Base-by-base conservation (phyloP, 495 filamentous ascomycete species). In the Aspergillus diversus region DNA sequence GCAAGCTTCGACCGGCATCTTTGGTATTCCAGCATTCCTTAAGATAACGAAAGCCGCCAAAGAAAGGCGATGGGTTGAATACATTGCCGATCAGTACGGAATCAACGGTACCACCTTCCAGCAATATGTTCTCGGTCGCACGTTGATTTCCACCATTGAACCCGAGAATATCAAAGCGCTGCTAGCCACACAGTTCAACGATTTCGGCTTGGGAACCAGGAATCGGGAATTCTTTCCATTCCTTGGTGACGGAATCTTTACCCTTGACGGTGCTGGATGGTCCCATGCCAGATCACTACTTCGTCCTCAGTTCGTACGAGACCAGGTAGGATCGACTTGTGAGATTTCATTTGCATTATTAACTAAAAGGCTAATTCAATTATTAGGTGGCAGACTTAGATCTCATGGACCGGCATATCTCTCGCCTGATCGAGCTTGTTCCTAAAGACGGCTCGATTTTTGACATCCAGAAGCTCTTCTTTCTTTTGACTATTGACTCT, bases 111-210 rank as follows among this genome's bases (percentile, higher is more conserved):
- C 63, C 16, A 83, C 77, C 17, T 81, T 75, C 63, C 53, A 59
- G 5, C 72, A 75, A 42, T 59, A 31, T 1, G 57, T 76, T 2
- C 64, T 79, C 1, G 66, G 70, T 5, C 63, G 63, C 3, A 43
- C 48, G 3, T n/a, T 73, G 5, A 65, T 89, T 42, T 71, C 79
- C 17, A 93, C 92, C 1, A 79, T 77, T 51, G 91, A 96, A 48
- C 92, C 91, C 0, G 88, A 93, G 68, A 97, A 96, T 73, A 83
- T 98, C 73, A 92, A 97, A 70, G 88, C 92, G 0, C 76, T 97
- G 7, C 81, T 97, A 3, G 90, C 92, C 0, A 89, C 87, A 0
- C 89, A 96, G 65, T 97, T 96, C 69, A 81, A 87, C 31, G 89
- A 89, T 58, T 91, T 86, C 63, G 73, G 74, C 32, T 63, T 87